These are phyloP conservation scores for Acer campestre DNA, from an alignment of 345 rosid species.

Conservation along the genomic window DNA sequence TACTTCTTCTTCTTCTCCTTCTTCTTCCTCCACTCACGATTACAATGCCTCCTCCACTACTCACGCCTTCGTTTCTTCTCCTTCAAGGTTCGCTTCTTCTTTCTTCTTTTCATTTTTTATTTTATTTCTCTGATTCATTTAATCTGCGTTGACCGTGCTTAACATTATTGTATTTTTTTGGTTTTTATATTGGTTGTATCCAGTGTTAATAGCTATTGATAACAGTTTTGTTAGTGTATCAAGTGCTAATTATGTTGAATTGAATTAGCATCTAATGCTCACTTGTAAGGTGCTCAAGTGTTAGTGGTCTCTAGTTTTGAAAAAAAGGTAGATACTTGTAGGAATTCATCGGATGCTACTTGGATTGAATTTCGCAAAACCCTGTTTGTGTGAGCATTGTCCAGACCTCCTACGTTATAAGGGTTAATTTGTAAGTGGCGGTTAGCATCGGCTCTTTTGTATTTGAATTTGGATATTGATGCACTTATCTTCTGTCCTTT, in stretches of 20 bases:
- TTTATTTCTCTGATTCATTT: background rate
- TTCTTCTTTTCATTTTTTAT: background rate
- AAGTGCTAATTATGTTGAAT: constrained; percentile 1
- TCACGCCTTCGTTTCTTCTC: constrained; percentile 48
- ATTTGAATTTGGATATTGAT: background rate
- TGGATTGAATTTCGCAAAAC: background rate
- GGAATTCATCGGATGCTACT: background rate
- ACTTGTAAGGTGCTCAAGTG: background rate
- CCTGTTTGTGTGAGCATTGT: background rate
- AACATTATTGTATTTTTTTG: constrained; percentile 21
- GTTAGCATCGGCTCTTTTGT: background rate
- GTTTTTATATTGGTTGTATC: background rate
- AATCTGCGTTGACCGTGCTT: constrained; percentile 23
- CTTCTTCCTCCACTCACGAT: constrained; percentile 44
- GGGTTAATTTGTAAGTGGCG: background rate
- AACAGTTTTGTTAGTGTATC: background rate
- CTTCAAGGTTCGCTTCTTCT: constrained; percentile 57
- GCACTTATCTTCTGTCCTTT: background rate
- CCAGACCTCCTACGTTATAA: background rate
- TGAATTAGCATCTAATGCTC: background rate
- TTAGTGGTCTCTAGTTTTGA: background rate
- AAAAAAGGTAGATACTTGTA: background rate
- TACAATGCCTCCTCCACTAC: constrained; percentile 43
- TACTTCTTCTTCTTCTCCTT: constrained; percentile 52
- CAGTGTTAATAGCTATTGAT: background rate